A percentile compares a stretch with the other conserved stretches of the same genome.
phyloP scores from a whole-genome alignment of 129 eudicot genomes.

The Lactuca saligna region DNA sequence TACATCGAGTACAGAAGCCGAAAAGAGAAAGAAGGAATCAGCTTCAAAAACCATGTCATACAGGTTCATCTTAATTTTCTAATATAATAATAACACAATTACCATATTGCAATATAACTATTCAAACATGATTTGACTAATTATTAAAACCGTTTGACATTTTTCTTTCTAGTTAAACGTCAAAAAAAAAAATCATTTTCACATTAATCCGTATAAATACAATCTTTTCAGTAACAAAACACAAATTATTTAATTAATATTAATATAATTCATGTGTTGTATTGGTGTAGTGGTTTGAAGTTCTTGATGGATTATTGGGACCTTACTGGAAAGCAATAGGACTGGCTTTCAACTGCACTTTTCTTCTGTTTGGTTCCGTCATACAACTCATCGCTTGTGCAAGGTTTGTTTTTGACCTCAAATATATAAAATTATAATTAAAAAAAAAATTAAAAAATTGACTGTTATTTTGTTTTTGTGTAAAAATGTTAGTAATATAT shows the following conservation, averaged over 20 bases:
- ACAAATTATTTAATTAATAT: neutral
- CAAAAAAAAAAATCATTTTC: neutral
- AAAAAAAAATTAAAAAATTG: conserved; percentile 1
- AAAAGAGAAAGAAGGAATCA: conserved; percentile 68
- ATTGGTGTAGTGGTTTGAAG: conserved; percentile 70
- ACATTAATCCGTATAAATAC: neutral
- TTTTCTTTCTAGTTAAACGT: neutral
- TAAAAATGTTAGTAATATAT: conserved; percentile 61
- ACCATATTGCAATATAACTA: neutral
- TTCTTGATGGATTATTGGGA: conserved; percentile 84
- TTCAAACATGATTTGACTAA: neutral
- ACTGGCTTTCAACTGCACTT: conserved; percentile 75
- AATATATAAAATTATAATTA: conserved; percentile 4
- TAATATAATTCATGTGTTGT: neutral
- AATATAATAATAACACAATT: no score
- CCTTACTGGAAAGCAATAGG: conserved; percentile 82
- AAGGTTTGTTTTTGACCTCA: conserved; percentile 48
- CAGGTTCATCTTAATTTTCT: conserved; percentile 42
- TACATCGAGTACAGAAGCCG: conserved; percentile 72
- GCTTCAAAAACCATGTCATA: conserved; percentile 74
- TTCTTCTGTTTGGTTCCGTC: conserved; percentile 84
- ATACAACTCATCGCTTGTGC: conserved; percentile 91
- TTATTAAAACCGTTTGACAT: neutral
- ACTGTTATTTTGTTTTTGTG: conserved; percentile 14
- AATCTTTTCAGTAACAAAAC: neutral